These are phyloP conservation scores for Globisporangium orthogonon DNA, from an alignment of 352 stramenopile genomes.

Conservation along the genomic window DNA sequence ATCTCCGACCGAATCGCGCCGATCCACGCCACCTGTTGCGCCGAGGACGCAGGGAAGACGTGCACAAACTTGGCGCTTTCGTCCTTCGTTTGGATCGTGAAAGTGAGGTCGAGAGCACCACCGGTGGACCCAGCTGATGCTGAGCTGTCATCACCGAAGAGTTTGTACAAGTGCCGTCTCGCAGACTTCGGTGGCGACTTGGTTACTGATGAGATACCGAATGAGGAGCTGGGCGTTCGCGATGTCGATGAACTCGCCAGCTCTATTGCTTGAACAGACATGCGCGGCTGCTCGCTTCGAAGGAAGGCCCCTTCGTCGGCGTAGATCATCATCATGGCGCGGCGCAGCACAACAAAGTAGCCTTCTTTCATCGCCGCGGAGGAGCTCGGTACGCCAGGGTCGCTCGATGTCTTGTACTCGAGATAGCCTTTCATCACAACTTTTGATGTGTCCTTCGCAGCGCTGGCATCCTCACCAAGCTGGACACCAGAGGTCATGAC, in stretches of 20 bases:
- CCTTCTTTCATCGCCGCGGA: conserved; percentile 16
- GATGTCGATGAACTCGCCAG: conserved; percentile 11
- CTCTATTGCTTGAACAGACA: conserved; percentile 28
- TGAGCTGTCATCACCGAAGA: conserved; percentile 12
- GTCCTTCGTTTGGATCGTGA: conserved; percentile 14
- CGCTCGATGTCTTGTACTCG: conserved; percentile 9
- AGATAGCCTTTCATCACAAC: conserved; percentile 9
- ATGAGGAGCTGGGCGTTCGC: not conserved
- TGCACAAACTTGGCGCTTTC: conserved; percentile 20
- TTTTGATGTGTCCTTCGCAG: not conserved
- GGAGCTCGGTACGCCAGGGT: conserved; percentile 9
- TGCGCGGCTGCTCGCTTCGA: conserved; percentile 9
- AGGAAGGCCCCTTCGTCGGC: conserved; percentile 42
- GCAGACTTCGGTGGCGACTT: conserved; percentile 2
- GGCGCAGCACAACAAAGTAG: conserved; percentile 29
- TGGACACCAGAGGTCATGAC: no score
- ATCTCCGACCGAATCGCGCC: conserved; percentile 29
- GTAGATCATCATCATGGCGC: conserved; percentile 29
- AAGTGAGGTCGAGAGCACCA: not conserved
- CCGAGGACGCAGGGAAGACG: conserved; percentile 29
- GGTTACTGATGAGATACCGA: not conserved
- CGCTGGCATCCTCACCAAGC: no score
- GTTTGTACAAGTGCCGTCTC: conserved; percentile 16
- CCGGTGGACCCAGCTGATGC: not conserved
- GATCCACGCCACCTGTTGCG: conserved; percentile 37